Evolutionary conservation across 2,329 filamentous ascomycete genomes (phyloP).

Genomic region (Corinectria fuckeliana): DNA sequence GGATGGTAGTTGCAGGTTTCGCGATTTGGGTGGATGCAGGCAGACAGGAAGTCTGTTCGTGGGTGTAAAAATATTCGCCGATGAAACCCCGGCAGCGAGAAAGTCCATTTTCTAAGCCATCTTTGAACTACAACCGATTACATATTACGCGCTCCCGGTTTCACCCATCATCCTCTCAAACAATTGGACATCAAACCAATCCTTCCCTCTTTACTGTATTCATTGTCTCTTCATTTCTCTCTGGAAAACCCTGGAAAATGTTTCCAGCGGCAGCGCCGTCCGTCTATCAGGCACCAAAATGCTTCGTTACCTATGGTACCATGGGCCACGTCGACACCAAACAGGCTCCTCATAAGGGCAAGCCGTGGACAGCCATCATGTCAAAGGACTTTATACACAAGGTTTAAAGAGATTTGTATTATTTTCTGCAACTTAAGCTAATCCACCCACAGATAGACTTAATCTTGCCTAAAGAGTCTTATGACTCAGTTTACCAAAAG

Average conservation of each 20-base stretch:
- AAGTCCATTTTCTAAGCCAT: slow-evolving; percentile 16
- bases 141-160: neutral
- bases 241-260: slow-evolving; percentile 45
- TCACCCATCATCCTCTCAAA: neutral
- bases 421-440: no score
- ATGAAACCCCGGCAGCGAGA: slow-evolving; percentile 36
- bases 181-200: neutral
- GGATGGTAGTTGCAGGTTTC: slow-evolving; percentile 9
- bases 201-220: neutral
- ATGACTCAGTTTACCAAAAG: slow-evolving; percentile 59
- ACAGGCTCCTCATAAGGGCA: slow-evolving; percentile 73
- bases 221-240: neutral
- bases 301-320: slow-evolving; percentile 73
- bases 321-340: slow-evolving; percentile 74
- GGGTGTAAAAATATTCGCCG: slow-evolving; percentile 33
- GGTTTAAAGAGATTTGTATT: no score
- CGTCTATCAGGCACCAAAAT: slow-evolving; percentile 68
- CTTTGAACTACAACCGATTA: neutral
- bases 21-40: slow-evolving; percentile 12
- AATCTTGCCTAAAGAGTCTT: slow-evolving; percentile 71
- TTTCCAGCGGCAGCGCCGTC: slow-evolving; percentile 52
- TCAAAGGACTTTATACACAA: slow-evolving; percentile 73
- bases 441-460: slow-evolving; percentile 62
- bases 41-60: slow-evolving; percentile 48
- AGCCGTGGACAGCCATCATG: slow-evolving; percentile 76